These are phyloP conservation scores for Scleromitrula shiraiana DNA, from an alignment of 2,329 filamentous ascomycete genomes.

Conservation along the genomic window DNA sequence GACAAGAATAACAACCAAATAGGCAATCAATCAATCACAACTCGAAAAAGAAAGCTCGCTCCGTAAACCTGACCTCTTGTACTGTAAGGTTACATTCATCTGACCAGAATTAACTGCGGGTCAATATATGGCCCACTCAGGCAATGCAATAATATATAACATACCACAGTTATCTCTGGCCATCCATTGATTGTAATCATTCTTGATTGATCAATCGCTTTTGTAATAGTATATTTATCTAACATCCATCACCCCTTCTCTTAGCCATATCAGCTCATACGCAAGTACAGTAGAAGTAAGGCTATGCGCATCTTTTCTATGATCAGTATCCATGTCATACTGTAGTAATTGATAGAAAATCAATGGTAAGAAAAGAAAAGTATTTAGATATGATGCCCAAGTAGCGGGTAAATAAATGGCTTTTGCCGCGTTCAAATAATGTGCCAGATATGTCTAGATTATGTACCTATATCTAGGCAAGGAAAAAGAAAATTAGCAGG, in stretches of 20 bases:
- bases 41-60: background rate
- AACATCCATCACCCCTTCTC: background rate
- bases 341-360: background rate
- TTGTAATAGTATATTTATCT: too few relatives aligned
- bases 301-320: background rate
- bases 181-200: too few relatives aligned
- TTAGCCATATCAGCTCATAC: background rate
- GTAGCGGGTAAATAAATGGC: background rate
- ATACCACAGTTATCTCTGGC: background rate
- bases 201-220: too few relatives aligned
- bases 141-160: background rate
- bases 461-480: too few relatives aligned
- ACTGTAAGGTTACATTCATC: conserved; percentile 5
- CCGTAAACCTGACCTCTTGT: background rate
- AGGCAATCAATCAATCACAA: background rate
- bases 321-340: background rate
- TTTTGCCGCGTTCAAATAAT: conserved; percentile 2
- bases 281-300: too few relatives aligned
- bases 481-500: too few relatives aligned
- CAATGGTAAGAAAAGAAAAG: background rate
- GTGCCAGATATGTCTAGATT: background rate
- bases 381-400: background rate
- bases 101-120: conserved; percentile 6
- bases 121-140: background rate
- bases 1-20: conserved; percentile 1